Conservation (phyloP, 257 asterid species). For the Rubia yunnanensis region DNA sequence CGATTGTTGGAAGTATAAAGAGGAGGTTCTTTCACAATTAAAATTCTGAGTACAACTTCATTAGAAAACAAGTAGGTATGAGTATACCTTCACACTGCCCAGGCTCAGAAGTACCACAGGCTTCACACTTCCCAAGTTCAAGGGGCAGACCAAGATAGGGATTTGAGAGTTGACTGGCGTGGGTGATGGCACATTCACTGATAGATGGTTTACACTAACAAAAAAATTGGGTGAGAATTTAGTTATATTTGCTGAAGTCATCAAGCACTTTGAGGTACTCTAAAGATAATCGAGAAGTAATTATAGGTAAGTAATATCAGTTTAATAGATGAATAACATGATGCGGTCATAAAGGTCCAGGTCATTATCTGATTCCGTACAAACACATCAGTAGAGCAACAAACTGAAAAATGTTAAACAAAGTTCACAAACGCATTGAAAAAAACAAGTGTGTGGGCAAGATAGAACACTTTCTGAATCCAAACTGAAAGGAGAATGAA, state of each 20-base stretch:
- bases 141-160: constrained; percentile 97
- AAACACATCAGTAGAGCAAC: background rate
- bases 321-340: background rate
- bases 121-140: constrained; percentile 87
- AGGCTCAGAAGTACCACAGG: constrained; percentile 87
- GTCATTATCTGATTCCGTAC: background rate
- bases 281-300: background rate
- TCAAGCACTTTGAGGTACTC: background rate
- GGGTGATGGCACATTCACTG: constrained; percentile 76
- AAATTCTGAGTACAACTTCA: background rate
- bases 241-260: background rate
- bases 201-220: constrained; percentile 71
- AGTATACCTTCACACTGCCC: constrained; percentile 91
- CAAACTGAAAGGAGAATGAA: constrained; percentile 3
- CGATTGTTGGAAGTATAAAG: constrained; percentile 3
- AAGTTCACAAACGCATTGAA: background rate
- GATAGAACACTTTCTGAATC: background rate
- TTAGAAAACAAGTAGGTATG: background rate
- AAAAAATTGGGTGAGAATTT: constrained; percentile 10
- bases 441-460: background rate
- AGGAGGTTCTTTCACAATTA: background rate
- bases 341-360: background rate
- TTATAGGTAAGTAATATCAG: background rate
- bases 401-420: background rate
- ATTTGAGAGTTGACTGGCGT: constrained; percentile 82